A percentile compares a stretch with the other conserved stretches of the same genome.
These are phyloP conservation scores for Termitomyces sp. DNA, from an alignment of 768 basidiomycete species.

Conservation along the genomic window DNA sequence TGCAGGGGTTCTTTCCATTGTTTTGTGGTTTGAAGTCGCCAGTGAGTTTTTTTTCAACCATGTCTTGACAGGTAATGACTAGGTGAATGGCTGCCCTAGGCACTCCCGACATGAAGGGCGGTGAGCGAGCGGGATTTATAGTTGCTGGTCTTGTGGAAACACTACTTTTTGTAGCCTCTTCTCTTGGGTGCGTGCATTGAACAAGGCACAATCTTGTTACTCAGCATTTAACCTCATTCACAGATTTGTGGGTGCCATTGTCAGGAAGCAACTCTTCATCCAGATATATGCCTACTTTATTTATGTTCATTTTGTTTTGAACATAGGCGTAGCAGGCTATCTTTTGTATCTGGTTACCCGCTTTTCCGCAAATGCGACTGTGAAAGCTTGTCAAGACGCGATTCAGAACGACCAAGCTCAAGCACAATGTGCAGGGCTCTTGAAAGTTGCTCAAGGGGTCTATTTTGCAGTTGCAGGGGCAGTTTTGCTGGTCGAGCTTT, in stretches of 20 bases:
- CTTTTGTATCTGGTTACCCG: constrained; percentile 45
- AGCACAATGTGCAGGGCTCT: constrained; percentile 38
- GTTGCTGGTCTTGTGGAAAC: constrained; percentile 49
- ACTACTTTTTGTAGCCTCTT: constrained; percentile 45
- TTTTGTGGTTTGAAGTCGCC: constrained; percentile 58
- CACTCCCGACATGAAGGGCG: constrained; percentile 27
- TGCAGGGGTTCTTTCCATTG: constrained; percentile 44
- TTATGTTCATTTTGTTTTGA: constrained; percentile 53
- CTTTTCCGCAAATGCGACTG: constrained; percentile 36
- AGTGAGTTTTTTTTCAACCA: constrained; percentile 34
- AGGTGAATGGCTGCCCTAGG: constrained; percentile 17
- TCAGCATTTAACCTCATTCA: neutral
- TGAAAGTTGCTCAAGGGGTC: constrained; percentile 37
- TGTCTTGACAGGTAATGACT: neutral
- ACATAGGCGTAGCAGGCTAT: constrained; percentile 45
- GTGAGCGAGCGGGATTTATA: constrained; percentile 37
- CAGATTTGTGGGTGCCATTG: constrained; percentile 60
- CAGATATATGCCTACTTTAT: constrained; percentile 51
- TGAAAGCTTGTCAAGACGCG: constrained; percentile 39
- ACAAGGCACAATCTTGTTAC: neutral
- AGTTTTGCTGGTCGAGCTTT: constrained; percentile 49
- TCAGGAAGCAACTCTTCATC: constrained; percentile 57
- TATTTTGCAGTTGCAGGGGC: constrained; percentile 38
- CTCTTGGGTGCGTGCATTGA: constrained; percentile 39
- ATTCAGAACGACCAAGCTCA: constrained; percentile 35